Evolutionary conservation across 2,329 filamentous ascomycete genomes (phyloP).

Genomic region (Lasiodiplodia theobromae): DNA sequence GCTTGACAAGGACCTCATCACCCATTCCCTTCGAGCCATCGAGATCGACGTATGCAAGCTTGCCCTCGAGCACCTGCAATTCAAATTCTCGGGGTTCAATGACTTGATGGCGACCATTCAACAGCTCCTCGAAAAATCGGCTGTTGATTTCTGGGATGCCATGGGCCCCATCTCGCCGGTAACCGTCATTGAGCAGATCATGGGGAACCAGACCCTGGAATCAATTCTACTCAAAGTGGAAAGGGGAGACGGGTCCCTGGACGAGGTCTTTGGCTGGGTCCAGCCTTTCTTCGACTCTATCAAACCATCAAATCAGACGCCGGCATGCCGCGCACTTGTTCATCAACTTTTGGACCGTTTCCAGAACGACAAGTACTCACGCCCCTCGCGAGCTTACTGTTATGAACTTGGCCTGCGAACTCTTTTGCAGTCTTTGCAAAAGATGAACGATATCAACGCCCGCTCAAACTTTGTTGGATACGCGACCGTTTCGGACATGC

Average conservation of each 20-base stretch:
- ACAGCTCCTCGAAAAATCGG: constrained; percentile 74
- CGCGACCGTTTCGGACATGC: constrained; percentile 60
- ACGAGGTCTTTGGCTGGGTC: constrained; percentile 77
- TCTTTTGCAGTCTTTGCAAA: constrained; percentile 44
- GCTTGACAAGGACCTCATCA: constrained; percentile 76
- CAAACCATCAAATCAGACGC: constrained; percentile 75
- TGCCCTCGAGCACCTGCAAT: constrained; percentile 68
- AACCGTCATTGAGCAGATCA: constrained; percentile 83
- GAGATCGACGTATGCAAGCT: constrained; percentile 72
- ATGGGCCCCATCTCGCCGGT: constrained; percentile 82
- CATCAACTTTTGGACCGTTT: constrained; percentile 75
- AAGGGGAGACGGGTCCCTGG: constrained; percentile 60
- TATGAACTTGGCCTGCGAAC: constrained; percentile 64
- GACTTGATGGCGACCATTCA: constrained; percentile 75
- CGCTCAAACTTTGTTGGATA: constrained; percentile 48
- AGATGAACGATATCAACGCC: constrained; percentile 43
- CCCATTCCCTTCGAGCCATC: constrained; percentile 78
- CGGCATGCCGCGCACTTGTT: constrained; percentile 80
- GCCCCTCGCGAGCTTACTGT: constrained; percentile 66
- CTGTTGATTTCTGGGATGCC: constrained; percentile 86
- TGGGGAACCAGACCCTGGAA: constrained; percentile 72
- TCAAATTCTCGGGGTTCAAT: constrained; percentile 63
- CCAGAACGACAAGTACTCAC: constrained; percentile 62
- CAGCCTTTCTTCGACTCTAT: constrained; percentile 79
- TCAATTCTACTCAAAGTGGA: constrained; percentile 61